Conservation (phyloP, 2,329 filamentous ascomycete genomes). For the Plectosphaerella plurivora region DNA sequence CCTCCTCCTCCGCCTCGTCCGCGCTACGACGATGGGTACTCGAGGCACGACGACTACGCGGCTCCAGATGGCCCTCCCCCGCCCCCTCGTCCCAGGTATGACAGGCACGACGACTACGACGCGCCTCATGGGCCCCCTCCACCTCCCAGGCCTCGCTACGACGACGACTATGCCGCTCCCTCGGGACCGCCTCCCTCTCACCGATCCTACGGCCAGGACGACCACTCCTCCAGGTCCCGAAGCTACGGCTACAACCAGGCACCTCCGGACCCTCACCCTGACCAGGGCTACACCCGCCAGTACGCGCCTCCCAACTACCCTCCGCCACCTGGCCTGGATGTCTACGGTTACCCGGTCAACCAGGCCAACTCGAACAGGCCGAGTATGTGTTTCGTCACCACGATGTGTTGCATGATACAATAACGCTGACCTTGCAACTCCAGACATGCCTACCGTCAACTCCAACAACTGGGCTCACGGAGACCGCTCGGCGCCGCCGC, state of each 20-base stretch:
- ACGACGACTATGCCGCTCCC: neutral
- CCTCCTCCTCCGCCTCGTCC: neutral
- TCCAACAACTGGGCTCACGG: conserved; percentile 53
- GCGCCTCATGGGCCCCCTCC: neutral
- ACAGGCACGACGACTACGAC: conserved; percentile 1
- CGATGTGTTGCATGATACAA: neutral
- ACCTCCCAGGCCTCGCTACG: neutral
- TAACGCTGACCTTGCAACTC: too few relatives aligned
- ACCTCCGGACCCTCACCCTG: conserved; percentile 13
- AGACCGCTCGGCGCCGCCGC: conserved; percentile 53
- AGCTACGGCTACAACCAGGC: conserved; percentile 18
- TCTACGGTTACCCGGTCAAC: conserved; percentile 40
- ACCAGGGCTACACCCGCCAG: conserved; percentile 13
- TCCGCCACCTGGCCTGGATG: conserved; percentile 37
- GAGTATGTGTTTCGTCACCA: conserved; percentile 1
- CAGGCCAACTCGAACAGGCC: conserved; percentile 1
- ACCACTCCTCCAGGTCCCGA: conserved; percentile 16
- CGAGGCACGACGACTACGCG: neutral
- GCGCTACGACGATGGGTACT: neutral
- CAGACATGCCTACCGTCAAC: conserved; percentile 36
- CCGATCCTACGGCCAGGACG: conserved; percentile 13
- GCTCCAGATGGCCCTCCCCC: neutral
- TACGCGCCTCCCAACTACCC: conserved; percentile 28
- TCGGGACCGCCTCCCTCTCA: conserved; percentile 8
- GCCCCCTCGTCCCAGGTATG: neutral